These are phyloP conservation scores for Pseudopithomyces maydicus DNA, from an alignment of 2,329 filamentous ascomycete species.

Conservation along the genomic window DNA sequence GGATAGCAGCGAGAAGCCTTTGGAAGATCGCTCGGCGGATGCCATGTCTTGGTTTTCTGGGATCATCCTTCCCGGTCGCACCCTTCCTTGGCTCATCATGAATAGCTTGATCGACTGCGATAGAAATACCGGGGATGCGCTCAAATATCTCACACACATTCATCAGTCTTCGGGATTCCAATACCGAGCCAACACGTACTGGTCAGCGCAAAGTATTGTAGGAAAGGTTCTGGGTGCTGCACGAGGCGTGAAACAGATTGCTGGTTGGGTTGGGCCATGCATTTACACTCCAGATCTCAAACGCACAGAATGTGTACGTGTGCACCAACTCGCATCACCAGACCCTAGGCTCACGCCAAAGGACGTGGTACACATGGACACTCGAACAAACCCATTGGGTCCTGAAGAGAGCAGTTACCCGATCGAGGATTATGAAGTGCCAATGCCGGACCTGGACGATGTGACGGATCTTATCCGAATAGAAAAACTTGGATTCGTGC, in stretches of 20 bases:
- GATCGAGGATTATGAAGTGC: slow-evolving; percentile 69
- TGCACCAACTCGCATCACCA: slow-evolving; percentile 64
- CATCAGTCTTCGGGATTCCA: slow-evolving; percentile 75
- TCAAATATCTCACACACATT: slow-evolving; percentile 71
- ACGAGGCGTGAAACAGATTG: slow-evolving; percentile 71
- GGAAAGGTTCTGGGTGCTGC: slow-evolving; percentile 72
- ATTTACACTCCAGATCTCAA: slow-evolving; percentile 69
- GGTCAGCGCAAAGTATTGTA: slow-evolving; percentile 73
- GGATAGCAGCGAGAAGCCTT: slow-evolving; percentile 52
- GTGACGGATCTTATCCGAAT: slow-evolving; percentile 70
- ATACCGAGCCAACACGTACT: slow-evolving; percentile 78
- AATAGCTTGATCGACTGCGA: slow-evolving; percentile 78
- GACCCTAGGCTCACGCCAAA: slow-evolving; percentile 59
- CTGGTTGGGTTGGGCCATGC: slow-evolving; percentile 76
- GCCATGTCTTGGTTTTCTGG: slow-evolving; percentile 80
- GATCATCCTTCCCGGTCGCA: slow-evolving; percentile 71
- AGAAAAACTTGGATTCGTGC: slow-evolving; percentile 67
- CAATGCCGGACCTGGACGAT: slow-evolving; percentile 62
- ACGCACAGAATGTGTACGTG: slow-evolving; percentile 71
- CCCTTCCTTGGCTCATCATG: slow-evolving; percentile 77
- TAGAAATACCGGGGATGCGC: slow-evolving; percentile 67
- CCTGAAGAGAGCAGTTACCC: slow-evolving; percentile 66
- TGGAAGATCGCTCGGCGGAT: slow-evolving; percentile 70
- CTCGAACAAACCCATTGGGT: slow-evolving; percentile 71
- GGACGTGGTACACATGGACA: slow-evolving; percentile 69